Evolutionary conservation across 148 eudicot genomes (phyloP), one percentile per base, ranked within the genome.

Genomic region (Bassia scoparia): DNA sequence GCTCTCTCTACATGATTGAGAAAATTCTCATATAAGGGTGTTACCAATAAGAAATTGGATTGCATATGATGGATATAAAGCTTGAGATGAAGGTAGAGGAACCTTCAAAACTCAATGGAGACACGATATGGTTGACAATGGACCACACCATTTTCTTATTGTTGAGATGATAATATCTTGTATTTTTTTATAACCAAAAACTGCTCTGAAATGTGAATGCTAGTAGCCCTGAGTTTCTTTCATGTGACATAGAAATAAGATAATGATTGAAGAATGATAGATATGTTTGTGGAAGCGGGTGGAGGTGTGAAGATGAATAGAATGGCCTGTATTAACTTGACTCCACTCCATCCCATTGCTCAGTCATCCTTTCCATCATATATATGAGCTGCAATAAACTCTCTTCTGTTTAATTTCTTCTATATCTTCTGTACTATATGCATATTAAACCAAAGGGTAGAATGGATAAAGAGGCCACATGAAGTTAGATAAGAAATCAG

Each of bases 291-390:
- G 56, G 65, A 63, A n/a, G n/a, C n/a, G n/a, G n/a, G n/a, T 73
- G 48, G 33, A 73, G 63, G 53, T 54, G 66, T 58, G 56, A 55
- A 33, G 35, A 43, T 56, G 44, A 41, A 61, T 46, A 48, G 55
- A 54, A 55, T 75, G 55, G 14, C 54, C 43, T 67, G 64, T 33
- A 27, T 8, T 24, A 37, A 71, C 38, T 56, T 27, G 20, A 46
- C 69, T 71, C 44, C 64, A 55, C 72, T 48, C 67, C 27, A 79
- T 70, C 68, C 67, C 76, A 70, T 71, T 75, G 76, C 79, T 70
- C 72, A n/a, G n/a, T n/a, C n/a, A 75, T 56, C 63, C 67, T 31
- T 70, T 69, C 53, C 59, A 52, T 54, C 48, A 67, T 33, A 72
- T 67, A 67, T 33, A 72, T 67, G 44, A 65, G 58, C 30, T 46